Evolutionary conservation across 257 asterid species (phyloP).

Genomic region (Cynanchum wilfordii): DNA sequence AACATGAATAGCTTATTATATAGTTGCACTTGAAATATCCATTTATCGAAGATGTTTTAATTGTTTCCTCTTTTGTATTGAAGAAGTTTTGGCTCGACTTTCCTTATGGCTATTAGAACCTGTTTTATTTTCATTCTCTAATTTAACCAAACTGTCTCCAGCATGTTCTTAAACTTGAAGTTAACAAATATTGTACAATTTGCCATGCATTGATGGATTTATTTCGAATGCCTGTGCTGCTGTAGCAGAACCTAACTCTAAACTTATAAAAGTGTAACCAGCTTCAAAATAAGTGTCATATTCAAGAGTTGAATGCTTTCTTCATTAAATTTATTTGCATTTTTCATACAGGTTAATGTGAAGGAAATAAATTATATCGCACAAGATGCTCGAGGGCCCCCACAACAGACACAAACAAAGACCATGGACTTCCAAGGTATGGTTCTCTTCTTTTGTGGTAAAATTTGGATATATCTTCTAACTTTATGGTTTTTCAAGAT

Average conservation of each 20-base stretch:
- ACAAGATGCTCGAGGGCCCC: slow-evolving; percentile 21
- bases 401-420: slow-evolving; percentile 18
- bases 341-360: slow-evolving; percentile 46
- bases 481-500: neutral
- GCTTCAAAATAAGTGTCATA: neutral
- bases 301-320: neutral
- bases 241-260: neutral
- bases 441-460: neutral
- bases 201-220: neutral
- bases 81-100: neutral
- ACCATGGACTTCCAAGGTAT: slow-evolving; percentile 38
- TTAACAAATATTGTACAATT: neutral
- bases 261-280: neutral
- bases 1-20: neutral
- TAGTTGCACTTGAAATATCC: neutral
- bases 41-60: neutral
- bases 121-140: neutral
- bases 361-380: slow-evolving; percentile 58
- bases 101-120: neutral
- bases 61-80: neutral
- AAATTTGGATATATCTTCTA: neutral
- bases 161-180: neutral
- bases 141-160: neutral
- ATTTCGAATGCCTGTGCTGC: neutral
- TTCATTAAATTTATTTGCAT: neutral